Base-by-base conservation (phyloP, 306 rosid species). In the Lathyrus oleraceus region DNA sequence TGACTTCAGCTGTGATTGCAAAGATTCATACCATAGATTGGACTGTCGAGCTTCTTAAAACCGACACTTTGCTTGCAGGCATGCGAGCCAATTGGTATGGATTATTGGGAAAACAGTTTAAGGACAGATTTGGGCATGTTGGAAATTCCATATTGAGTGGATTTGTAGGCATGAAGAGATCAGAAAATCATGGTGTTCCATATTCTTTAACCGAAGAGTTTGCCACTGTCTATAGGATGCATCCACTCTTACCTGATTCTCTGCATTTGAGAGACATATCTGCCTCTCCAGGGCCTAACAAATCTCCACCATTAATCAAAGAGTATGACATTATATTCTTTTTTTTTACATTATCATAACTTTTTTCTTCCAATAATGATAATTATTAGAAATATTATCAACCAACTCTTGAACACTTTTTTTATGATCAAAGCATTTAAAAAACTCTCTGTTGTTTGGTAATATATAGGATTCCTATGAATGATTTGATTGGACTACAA, bases 41-140 rank as follows among this genome's bases (percentile, higher is more conserved):
- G 92, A 87, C 92, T 0, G 87, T 87, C 0, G 92, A 87, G 65
- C 92, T 87, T 21, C 89, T 85, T 70, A 87, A 87, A 76, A 87
- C 89, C 0, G 86, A 87, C 19, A 87, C 86, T 38, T 52, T 87
- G 4, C 89, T 67, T 3, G 92, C 86, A 7, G 92, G 76, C 56
- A 85, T 85, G 89, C 86, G 92, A 0, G 72, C 53, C 20, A 87
- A 87, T 27, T 87, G 92, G 92, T 87, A 87, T 59, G 92, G 92
- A 20, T 61, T 87, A 49, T 20, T 87, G 76, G 92, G 92, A 14
- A 87, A 87, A 83, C 81, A 82, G 61, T 87, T 87, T 64, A 85
- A 87, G 81, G 92, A 87, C 76, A 78, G 78, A 1, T 87, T 85
- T 76, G 92, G 92, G 20, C 92, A 82, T 39, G 76, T 84, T 42